Base-by-base conservation (phyloP, 164 flowering plant species). In the Tetrastigma voinierianum region DNA sequence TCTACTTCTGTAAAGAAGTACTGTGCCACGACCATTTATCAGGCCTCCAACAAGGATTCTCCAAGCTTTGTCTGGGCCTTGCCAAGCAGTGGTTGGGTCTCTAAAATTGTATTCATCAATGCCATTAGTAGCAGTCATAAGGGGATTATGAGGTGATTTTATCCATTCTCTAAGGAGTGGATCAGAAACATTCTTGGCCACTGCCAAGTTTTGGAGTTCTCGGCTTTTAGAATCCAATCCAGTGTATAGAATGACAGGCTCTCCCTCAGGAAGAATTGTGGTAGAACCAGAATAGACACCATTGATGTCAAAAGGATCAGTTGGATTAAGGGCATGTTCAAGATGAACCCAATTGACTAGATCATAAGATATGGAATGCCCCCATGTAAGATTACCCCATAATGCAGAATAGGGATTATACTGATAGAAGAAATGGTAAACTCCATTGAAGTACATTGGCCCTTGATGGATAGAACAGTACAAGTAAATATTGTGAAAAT, bases 211-310 rank as follows among this genome's bases (percentile, higher is more conserved):
- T 57, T 83, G 87, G 14, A 82, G 77, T 47, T 85, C 84, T 0
- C 58, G 57, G 9, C 70, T 51, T 4, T 68, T 6, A 0, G 70
- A 19, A 63, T 80, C 67, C 5, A 69, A 43, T 17, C 89, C 87
- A 0, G 89, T 83, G 79, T 81, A 85, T n/a, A 85, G 73, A 18
- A 85, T 80, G 40, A 64, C 76, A 1, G 84, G 85, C 21, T 71
- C 73, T 62, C 72, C 72, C 0, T 71, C 77, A 0, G 85, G 84
- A 43, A 85, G 86, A 52, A 85, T 78, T 0, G 89, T 83, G 13
- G 83, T 80, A 0, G 89, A 85, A 0, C 89, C 85, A 1, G 85
- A 79, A 83, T 83, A 84, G 43, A 77, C 70, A 0, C 87, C 83
- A 1, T 81, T 72, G 67, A 67, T 70, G 43, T 86, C 86, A 49